phyloP scores from a whole-genome alignment of 768 basidiomycete genomes.

The Pholiota molesta region DNA sequence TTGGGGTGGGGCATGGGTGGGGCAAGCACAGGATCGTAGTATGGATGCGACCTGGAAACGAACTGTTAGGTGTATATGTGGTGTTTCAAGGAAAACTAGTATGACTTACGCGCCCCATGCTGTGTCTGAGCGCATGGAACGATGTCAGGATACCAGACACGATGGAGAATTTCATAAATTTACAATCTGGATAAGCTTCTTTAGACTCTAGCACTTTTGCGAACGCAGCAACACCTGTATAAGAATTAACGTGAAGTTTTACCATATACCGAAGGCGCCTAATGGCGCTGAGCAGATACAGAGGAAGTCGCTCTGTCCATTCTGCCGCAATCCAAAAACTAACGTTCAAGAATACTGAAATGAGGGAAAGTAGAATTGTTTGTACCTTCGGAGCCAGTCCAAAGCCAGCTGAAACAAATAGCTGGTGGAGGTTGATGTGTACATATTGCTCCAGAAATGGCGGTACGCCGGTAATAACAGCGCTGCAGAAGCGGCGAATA shows the following conservation, averaged over 20 bases:
- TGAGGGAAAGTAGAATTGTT: no score
- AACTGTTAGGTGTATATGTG: background rate
- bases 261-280: no score
- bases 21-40: constrained; percentile 67
- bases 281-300: no score
- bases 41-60: constrained; percentile 63
- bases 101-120: constrained; percentile 82
- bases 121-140: constrained; percentile 56
- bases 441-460: no score
- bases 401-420: no score
- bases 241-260: constrained; percentile 2
- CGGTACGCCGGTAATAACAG: no score
- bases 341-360: no score
- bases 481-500: background rate
- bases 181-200: constrained; percentile 91
- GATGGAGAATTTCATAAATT: constrained; percentile 29
- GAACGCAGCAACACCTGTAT: constrained; percentile 75
- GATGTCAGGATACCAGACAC: background rate
- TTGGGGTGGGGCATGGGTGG: background rate
- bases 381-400: no score
- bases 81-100: background rate
- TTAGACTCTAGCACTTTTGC: constrained; percentile 73
- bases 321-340: no score
- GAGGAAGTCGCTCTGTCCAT: no score
- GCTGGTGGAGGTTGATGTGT: no score